Evolutionary conservation across 768 basidiomycete genomes (phyloP), one percentile per base, ranked within the genome.

Genomic region (Lentinula aciculospora): DNA sequence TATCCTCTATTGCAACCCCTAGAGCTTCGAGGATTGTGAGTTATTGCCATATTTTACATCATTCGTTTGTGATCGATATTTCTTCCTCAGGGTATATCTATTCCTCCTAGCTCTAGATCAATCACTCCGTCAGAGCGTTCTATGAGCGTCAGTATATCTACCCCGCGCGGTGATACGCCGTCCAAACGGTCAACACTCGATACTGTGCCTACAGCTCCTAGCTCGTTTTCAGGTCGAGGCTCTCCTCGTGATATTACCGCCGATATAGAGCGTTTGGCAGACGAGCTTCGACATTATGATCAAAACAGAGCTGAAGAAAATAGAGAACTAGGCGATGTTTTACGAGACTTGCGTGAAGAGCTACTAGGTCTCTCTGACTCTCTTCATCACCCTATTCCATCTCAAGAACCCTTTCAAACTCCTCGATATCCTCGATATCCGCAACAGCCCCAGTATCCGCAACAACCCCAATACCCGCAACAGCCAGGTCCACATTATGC

Each of bases 341-440:
- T 96, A 3, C 80, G 81, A 53, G 80, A 83, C 0, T 81, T 97
- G 37, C 81, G 87, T 58, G 76, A 85, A 36, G 85, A 89, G 61
- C 72, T 96, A 2, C 76, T 76, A 12, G 82, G 85, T 45, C 74
- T 94, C 10, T 80, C 84, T 0, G 73, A 81, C 28, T 80, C 76
- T 60, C 68, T 88, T 17, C 82, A 77, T 58, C 76, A 74, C 17
- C 76, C 73, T 3, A 71, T 32, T 19, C 54, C 54, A 7, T 3
- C 8, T 12, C 39, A 27, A 15, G 47, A 50, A 15, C 25, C 39
- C 29, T 9, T 39, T 19, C 27, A 40, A 29, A 2, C 56, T 19
- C 13, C 40, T 46, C 13, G 31, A 45, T 60, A 57, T 48, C 62
- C 49, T 12, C 63, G 51, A 28, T 67, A 66, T 32, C 48, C 34